Evolutionary conservation across 108 stramenopile genomes (phyloP).

Genomic region (Nannochloropsis gaditana): DNA sequence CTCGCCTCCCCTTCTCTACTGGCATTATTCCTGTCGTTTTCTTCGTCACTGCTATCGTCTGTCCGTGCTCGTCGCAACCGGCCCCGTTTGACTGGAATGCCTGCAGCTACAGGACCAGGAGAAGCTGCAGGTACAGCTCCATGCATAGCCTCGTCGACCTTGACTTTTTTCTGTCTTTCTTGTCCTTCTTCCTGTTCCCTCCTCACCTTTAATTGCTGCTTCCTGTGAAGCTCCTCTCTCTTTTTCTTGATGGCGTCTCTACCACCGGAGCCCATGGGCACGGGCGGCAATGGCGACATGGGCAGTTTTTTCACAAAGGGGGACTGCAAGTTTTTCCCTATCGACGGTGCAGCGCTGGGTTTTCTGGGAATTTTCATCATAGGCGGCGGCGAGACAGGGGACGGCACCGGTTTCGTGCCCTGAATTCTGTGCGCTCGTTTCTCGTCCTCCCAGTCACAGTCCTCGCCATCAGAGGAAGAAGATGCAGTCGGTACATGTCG

Average conservation of each 20-base stretch:
- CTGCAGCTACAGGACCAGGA: not conserved
- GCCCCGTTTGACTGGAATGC: not conserved
- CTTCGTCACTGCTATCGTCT: not conserved
- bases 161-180: not conserved
- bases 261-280: conserved; percentile 10
- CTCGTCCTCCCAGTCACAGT: not conserved
- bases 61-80: not conserved
- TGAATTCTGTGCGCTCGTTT: not conserved
- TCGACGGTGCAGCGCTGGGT: not conserved
- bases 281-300: not conserved
- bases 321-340: not conserved
- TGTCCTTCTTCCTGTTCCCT: not conserved
- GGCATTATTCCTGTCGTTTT: not conserved
- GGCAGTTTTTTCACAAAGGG: not conserved
- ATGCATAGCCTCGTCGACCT: not conserved
- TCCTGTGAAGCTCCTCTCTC: not conserved
- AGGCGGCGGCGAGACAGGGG: not conserved
- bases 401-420: not conserved
- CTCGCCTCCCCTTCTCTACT: not conserved
- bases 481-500: not conserved
- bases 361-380: not conserved
- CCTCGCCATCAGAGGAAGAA: not conserved
- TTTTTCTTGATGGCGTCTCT: conserved; percentile 9
- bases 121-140: not conserved
- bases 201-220: conserved; percentile 1